phyloP scores from a whole-genome alignment of 768 basidiomycete species.

The Lanmaoa pseudosensibilis region DNA sequence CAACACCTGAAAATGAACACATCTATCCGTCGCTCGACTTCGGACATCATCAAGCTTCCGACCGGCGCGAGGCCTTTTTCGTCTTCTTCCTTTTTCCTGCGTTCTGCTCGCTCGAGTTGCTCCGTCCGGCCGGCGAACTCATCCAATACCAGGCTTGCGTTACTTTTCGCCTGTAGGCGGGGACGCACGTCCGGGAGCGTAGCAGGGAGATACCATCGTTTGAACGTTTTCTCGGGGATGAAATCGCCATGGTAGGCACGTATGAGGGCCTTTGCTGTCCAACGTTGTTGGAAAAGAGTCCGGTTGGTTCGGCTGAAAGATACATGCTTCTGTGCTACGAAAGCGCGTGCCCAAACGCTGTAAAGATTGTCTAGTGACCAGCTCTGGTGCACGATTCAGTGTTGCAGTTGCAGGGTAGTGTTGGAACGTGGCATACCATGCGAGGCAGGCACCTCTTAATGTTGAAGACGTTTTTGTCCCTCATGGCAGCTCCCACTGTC shows the following conservation, averaged over 20 bases:
- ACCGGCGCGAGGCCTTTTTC: slow-evolving; percentile 79
- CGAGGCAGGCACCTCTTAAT: slow-evolving; percentile 66
- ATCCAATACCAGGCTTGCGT: slow-evolving; percentile 46
- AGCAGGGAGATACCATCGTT: slow-evolving; percentile 89
- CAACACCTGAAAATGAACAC: slow-evolving; percentile 89
- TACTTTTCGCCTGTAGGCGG: slow-evolving; percentile 35
- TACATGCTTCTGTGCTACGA: slow-evolving; percentile 43
- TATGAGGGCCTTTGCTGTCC: slow-evolving; percentile 81
- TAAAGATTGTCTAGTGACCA: slow-evolving; percentile 89
- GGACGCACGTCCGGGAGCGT: slow-evolving; percentile 85
- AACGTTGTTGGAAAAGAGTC: slow-evolving; percentile 89
- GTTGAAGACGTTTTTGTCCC: slow-evolving; percentile 47
- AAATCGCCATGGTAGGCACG: slow-evolving; percentile 96
- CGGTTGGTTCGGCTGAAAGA: slow-evolving; percentile 55
- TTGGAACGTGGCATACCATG: slow-evolving; percentile 52
- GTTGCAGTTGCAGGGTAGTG: background rate
- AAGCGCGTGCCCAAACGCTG: slow-evolving; percentile 82
- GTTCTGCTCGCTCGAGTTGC: slow-evolving; percentile 41
- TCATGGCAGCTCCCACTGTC: slow-evolving; percentile 35
- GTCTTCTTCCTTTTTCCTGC: slow-evolving; percentile 52
- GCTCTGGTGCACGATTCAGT: slow-evolving; percentile 51
- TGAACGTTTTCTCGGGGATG: slow-evolving; percentile 91
- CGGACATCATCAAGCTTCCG: slow-evolving; percentile 91
- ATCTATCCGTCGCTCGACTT: slow-evolving; percentile 94
- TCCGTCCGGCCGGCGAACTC: slow-evolving; percentile 59